Base-by-base conservation (phyloP, 1,284 basidiomycete species). In the Schizopora paradoxa region DNA sequence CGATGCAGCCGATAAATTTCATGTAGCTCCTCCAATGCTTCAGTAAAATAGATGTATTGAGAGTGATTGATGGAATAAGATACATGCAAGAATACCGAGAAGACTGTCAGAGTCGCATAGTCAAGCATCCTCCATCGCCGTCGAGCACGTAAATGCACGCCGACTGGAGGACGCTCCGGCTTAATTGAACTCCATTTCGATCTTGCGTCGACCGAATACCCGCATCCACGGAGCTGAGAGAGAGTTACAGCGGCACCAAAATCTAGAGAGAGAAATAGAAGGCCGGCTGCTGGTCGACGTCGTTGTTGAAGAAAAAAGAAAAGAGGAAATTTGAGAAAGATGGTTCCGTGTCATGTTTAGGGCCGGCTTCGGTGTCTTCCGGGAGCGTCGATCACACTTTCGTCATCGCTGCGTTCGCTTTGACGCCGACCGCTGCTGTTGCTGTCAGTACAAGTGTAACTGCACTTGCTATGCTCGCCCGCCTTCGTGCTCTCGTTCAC, bases 111-210 rank as follows among this genome's bases (percentile, higher is more conserved):
- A 76, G 73, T 73, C 60, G 54, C 82, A 82, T 80, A 85, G 82
- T 85, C 82, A 82, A 85, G 77, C 78, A 70, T n/a, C 67, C 67
- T 70, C 65, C 74, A 74, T 75, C 63, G 58, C 70, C 73, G 67
- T 62, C 57, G 55, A 47, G 52, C 47, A 42, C 46, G 26, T 35
- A 49, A 58, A 57, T 48, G 63, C 61, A 60, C 65, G 61, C 61
- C 54, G 51, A 55, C 67, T 74, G 62, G 70, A 67, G 72, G 67
- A 65, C 64, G 77, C 80, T 84, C 82, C 82, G 82, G 82, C 82
- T 85, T 85, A 85, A 82, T 81, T 83, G 81, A 68, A 68, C 75
- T 69, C 79, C 38, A 45, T 70, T 61, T 56, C 73, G 59, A 68
- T 57, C 70, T 74, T 65, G 63, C 56, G 52, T 66, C 58, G 48